Percentiles rank a stretch among this genome's conserved stretches.
Conservation (phyloP, 257 asterid genomes). For the Przewalskia tangutica region DNA sequence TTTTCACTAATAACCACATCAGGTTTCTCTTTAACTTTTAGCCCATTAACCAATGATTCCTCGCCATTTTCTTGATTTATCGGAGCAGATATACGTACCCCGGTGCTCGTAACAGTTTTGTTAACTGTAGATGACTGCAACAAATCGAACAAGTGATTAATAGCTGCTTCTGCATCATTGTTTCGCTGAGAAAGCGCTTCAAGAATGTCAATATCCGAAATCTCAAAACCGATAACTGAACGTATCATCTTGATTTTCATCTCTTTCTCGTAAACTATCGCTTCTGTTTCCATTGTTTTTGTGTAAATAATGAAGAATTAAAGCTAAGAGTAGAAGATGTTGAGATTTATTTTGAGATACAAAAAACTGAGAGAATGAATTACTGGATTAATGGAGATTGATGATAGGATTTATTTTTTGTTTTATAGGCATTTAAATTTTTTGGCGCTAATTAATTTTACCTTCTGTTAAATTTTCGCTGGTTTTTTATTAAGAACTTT, state of each 20-base stretch:
- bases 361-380: background rate
- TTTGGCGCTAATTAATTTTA: constrained; percentile 23
- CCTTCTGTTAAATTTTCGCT: background rate
- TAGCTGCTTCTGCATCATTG: constrained; percentile 15
- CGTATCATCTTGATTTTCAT: constrained; percentile 19
- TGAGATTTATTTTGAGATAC: background rate
- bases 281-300: constrained; percentile 13
- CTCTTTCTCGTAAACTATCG: constrained; percentile 11
- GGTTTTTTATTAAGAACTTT: background rate
- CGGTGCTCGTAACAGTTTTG: constrained; percentile 46
- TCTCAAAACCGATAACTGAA: constrained; percentile 14
- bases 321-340: background rate
- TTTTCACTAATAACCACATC: constrained; percentile 5
- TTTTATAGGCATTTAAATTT: background rate
- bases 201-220: constrained; percentile 16
- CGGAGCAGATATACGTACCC: constrained; percentile 39
- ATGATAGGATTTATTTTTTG: no score
- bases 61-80: constrained; percentile 4
- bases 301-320: background rate
- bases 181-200: constrained; percentile 23
- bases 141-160: constrained; percentile 14
- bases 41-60: background rate
- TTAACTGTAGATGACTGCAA: constrained; percentile 13
- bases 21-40: constrained; percentile 25
- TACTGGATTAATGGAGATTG: background rate